Conservation (phyloP, 2,329 filamentous ascomycete genomes). For the Neospermospora avenae region DNA sequence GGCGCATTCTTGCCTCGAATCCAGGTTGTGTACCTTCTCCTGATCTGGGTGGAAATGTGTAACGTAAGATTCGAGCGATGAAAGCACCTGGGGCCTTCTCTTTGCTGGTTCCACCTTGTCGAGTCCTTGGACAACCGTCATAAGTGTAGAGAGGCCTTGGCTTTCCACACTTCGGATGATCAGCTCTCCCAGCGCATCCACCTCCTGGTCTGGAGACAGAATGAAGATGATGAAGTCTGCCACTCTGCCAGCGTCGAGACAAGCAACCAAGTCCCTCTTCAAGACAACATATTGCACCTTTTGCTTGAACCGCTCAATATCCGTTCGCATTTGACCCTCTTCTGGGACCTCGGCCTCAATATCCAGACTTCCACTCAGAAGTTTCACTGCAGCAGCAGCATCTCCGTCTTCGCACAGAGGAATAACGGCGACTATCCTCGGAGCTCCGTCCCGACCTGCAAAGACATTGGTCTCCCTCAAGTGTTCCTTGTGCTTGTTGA, state of each 20-base stretch:
- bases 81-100: conserved; percentile 69
- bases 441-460: conserved; percentile 79
- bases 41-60: conserved; percentile 91
- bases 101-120: conserved; percentile 77
- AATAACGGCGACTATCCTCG: conserved; percentile 83
- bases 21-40: conserved; percentile 86
- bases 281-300: conserved; percentile 82
- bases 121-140: conserved; percentile 78
- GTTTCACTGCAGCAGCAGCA: conserved; percentile 60
- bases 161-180: conserved; percentile 85
- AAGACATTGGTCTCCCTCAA: conserved; percentile 78
- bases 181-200: conserved; percentile 79
- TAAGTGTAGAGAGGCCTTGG: conserved; percentile 90
- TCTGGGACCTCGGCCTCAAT: conserved; percentile 63
- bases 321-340: conserved; percentile 58
- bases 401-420: conserved; percentile 76
- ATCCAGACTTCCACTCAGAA: conserved; percentile 76
- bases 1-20: conserved; percentile 84
- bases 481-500: conserved; percentile 80
- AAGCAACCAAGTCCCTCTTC: conserved; percentile 69
- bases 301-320: conserved; percentile 91
- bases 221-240: conserved; percentile 91
- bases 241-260: conserved; percentile 79
- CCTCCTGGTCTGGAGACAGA: conserved; percentile 77
- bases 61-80: conserved; percentile 87